phyloP scores from a whole-genome alignment of 2,329 filamentous ascomycete genomes.

The Cyanodermella asteris region DNA sequence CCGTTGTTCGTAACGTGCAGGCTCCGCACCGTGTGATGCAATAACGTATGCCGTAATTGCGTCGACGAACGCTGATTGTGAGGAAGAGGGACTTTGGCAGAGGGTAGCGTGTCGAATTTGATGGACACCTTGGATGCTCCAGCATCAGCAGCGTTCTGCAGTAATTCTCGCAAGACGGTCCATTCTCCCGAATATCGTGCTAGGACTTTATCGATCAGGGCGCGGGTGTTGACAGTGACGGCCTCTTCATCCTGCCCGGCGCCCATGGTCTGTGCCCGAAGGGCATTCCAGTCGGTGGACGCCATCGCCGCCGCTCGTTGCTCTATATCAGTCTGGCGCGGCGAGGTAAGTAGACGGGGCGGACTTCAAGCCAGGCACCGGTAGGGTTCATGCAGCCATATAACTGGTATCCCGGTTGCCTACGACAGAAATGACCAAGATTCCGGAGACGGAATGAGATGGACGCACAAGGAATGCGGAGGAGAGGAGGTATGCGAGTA shows the following conservation, averaged over 20 bases:
- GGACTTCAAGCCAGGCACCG: too few species aligned
- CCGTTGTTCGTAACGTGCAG: constrained; percentile 90
- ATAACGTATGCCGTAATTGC: constrained; percentile 59
- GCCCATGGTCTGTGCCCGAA: constrained; percentile 70
- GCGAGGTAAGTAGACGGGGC: too few species aligned
- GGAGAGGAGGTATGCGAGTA: too few species aligned
- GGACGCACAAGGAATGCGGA: too few species aligned
- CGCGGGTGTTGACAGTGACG: constrained; percentile 91
- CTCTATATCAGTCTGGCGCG: too few species aligned
- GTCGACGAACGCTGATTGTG: constrained; percentile 43
- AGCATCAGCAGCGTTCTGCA: constrained; percentile 96
- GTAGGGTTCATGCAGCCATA: too few species aligned
- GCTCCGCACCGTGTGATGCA: constrained; percentile 66
- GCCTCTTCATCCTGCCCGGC: constrained; percentile 85
- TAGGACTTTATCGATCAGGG: constrained; percentile 91
- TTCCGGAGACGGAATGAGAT: too few species aligned
- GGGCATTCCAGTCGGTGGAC: constrained; percentile 41
- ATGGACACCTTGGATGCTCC: constrained; percentile 76
- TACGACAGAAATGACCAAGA: too few species aligned
- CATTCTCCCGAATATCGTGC: constrained; percentile 94
- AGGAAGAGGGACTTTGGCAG: constrained; percentile 50
- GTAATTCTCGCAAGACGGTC: constrained; percentile 68
- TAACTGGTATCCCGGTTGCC: too few species aligned
- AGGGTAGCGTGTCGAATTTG: constrained; percentile 79
- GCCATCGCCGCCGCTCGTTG: too few species aligned